Base-by-base conservation (phyloP, 2,329 filamentous ascomycete genomes). In the Thelonectria olida region DNA sequence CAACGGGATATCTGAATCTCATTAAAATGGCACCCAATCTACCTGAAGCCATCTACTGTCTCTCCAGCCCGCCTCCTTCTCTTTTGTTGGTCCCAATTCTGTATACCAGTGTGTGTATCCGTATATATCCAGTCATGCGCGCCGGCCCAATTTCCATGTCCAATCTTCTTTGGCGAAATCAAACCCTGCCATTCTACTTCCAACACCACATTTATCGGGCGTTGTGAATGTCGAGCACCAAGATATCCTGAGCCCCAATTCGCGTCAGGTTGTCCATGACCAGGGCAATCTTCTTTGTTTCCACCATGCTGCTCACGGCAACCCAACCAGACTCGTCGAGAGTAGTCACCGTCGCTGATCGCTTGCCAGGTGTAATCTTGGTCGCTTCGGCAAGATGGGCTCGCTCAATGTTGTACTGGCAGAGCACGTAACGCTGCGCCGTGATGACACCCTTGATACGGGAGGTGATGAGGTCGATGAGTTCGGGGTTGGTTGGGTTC, bases 401-500 rank as follows among this genome's bases (percentile, higher is more conserved):
- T 63, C 94, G 88, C 69, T 92, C 86, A 61, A 98, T 88, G 80
- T 99, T 99, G 85, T 98, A 99, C 75, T 96, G 93, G 82, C 96
- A 98, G 27, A 98, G 87, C 25, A 98, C 93, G 75, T 92, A 98
- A 78, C 89, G 90, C 81, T 99, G 93, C 9, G 96, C 96, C 41
- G 93, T 95, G 74, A 99, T 98, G 65, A 99, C 94, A 77, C 96
- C 96, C 61, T 88, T 87, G 74, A 99, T 97, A 72, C 96, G 89
- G 10, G 90, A 90, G 25, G 91, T 87, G 73, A 99, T 96, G 58
- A 97, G 84, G 20, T 95, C 87, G 55, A 98, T 90, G 59, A 97
- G 84, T 65, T 89, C 88, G 4, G 88, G 87, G 78, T 97, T 92
- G 63, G 90, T 92, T 5, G 94, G 90, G 58, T 89, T 86, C 75